Evolutionary conservation across 2,329 filamentous ascomycete genomes (phyloP).

Genomic region (Aspergillus transmontanensis): DNA sequence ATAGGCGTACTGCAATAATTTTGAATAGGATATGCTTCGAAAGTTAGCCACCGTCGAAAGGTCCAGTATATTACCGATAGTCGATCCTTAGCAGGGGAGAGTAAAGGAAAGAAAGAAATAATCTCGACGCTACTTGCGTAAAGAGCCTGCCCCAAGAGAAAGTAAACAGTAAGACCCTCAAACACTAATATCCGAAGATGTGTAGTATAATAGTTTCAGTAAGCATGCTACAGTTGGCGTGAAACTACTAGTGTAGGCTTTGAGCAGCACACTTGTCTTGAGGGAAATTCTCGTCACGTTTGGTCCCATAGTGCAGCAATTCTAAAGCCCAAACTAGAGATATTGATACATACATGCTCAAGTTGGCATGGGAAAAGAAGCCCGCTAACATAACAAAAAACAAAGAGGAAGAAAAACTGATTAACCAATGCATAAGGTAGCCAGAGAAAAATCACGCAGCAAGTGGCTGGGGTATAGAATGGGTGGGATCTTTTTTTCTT

Average conservation of each 20-base stretch:
- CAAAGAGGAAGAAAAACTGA: neutral
- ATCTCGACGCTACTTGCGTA: neutral
- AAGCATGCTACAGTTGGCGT: neutral
- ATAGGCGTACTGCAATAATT: slow-evolving; percentile 2
- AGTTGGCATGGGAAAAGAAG: neutral
- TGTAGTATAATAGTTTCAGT: neutral
- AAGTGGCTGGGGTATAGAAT: neutral
- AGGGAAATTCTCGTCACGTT: neutral
- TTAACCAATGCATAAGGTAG: slow-evolving; percentile 1
- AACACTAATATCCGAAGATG: neutral
- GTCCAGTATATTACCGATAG: neutral
- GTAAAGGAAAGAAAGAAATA: too few relatives aligned
- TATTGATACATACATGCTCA: neutral
- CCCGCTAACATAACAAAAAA: neutral
- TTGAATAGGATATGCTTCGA: neutral
- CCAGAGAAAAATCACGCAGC: neutral
- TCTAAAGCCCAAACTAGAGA: neutral
- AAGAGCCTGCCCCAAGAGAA: neutral
- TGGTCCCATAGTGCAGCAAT: neutral
- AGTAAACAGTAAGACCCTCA: neutral
- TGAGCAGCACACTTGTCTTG: neutral
- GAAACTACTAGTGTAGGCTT: neutral
- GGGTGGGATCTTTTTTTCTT: neutral
- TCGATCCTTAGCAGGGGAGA: neutral
- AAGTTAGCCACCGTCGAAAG: neutral